Conservation (phyloP, 495 filamentous ascomycete species). For the Neurospora pannonica region DNA sequence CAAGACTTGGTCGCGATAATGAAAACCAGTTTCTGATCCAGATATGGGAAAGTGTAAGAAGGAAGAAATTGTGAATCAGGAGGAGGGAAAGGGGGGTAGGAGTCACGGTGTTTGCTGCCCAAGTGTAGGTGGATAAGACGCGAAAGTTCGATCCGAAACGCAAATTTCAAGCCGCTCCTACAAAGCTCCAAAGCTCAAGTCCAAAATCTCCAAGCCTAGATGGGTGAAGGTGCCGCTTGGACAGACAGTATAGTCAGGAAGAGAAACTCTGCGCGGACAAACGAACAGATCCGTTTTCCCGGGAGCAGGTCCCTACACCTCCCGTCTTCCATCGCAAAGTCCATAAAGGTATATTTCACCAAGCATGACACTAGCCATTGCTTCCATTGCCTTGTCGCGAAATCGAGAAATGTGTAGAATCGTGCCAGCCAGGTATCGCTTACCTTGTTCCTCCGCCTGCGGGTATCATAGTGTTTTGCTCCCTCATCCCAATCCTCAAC, state of each 20-base stretch:
- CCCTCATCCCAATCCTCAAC: conserved; percentile 10
- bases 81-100: background rate
- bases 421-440: conserved; percentile 1
- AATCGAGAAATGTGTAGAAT: background rate
- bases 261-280: background rate
- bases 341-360: background rate
- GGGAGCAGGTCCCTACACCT: background rate
- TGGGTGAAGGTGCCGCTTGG: background rate
- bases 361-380: background rate
- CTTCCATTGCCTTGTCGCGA: background rate
- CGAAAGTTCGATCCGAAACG: background rate
- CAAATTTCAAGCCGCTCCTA: background rate
- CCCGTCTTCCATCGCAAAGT: background rate
- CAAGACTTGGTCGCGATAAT: background rate
- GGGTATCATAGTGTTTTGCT: background rate
- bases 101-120: background rate
- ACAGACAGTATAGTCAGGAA: background rate
- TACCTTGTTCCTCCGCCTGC: conserved; percentile 10
- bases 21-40: background rate
- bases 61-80: background rate
- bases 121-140: background rate
- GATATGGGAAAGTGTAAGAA: background rate
- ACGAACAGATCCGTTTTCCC: background rate
- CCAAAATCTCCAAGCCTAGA: background rate
- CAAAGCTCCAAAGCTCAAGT: background rate